phyloP scores from a whole-genome alignment of 2,329 filamentous ascomycete species.

The Leptographium galeiforme region DNA sequence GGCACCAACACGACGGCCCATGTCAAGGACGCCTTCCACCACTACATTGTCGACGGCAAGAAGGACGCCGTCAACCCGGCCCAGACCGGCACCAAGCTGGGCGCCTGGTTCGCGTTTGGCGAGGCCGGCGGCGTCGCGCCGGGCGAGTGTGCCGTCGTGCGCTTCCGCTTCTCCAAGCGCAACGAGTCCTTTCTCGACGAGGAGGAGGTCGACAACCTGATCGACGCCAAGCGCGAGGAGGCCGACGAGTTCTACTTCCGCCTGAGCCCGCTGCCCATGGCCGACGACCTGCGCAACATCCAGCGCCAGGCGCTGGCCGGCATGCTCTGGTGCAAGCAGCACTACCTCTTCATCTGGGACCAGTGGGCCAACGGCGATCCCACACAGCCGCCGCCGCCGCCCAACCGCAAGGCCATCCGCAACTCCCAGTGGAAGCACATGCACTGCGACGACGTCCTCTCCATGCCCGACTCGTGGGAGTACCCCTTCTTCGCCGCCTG shows the following conservation, averaged over 20 bases:
- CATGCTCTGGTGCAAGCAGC: conserved; percentile 98
- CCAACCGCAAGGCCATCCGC: conserved; percentile 63
- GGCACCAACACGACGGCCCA: conserved; percentile 69
- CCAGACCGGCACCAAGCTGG: conserved; percentile 71
- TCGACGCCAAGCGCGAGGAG: conserved; percentile 75
- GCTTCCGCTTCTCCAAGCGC: conserved; percentile 73
- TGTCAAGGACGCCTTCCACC: conserved; percentile 92
- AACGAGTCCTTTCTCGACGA: conserved; percentile 74
- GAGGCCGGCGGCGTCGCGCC: conserved; percentile 77
- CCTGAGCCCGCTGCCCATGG: conserved; percentile 85
- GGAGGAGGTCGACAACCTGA: conserved; percentile 79
- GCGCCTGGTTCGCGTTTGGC: conserved; percentile 85
- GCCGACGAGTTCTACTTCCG: conserved; percentile 94
- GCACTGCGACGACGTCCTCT: conserved; percentile 86
- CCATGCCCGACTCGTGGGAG: conserved; percentile 98
- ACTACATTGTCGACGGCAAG: conserved; percentile 70
- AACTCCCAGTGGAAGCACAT: conserved; percentile 91
- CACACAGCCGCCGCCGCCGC: conserved; percentile 71
- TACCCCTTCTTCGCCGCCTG: conserved; percentile 97
- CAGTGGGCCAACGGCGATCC: conserved; percentile 96
- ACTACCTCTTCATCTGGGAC: conserved; percentile 94
- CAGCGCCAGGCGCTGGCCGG: conserved; percentile 88
- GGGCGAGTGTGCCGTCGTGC: conserved; percentile 90
- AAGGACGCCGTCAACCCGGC: conserved; percentile 71
- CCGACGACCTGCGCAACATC: conserved; percentile 86